Conservation (phyloP, 2,329 filamentous ascomycete genomes). For the Nigrospora osmanthi region DNA sequence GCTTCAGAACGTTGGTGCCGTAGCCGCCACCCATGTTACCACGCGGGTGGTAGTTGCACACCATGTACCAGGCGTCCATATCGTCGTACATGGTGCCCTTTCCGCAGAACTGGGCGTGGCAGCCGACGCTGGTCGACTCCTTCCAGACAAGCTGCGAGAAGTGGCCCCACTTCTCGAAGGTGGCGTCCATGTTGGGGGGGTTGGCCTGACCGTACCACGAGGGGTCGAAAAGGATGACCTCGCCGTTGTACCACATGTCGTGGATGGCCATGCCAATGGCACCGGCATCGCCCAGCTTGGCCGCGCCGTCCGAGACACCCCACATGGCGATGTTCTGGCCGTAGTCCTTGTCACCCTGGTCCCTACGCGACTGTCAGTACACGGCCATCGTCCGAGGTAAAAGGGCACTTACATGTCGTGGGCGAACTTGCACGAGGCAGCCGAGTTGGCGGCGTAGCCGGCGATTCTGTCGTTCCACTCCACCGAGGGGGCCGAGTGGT, state of each 20-base stretch:
- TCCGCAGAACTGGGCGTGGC: constrained; percentile 47
- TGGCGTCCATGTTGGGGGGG: constrained; percentile 46
- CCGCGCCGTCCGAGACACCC: constrained; percentile 27
- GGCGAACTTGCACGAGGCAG: constrained; percentile 59
- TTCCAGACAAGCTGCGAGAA: constrained; percentile 72
- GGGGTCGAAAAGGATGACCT: constrained; percentile 49
- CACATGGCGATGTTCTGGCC: constrained; percentile 87
- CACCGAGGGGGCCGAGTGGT: constrained; percentile 64
- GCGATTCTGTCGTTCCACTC: constrained; percentile 60
- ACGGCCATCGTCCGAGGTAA: not conserved
- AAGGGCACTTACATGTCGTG: constrained; percentile 77
- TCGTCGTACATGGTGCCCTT: constrained; percentile 35
- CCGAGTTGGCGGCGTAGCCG: constrained; percentile 54
- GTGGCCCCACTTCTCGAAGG: constrained; percentile 65
- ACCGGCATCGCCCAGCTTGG: constrained; percentile 38
- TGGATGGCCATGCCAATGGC: constrained; percentile 63
- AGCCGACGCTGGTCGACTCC: constrained; percentile 53
- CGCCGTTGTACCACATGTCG: constrained; percentile 84
- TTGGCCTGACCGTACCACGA: constrained; percentile 47
- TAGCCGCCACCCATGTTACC: constrained; percentile 50
- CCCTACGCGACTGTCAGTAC: constrained; percentile 31
- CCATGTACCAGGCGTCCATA: constrained; percentile 63
- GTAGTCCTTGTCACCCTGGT: constrained; percentile 56
- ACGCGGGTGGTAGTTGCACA: constrained; percentile 77
- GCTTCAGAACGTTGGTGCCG: constrained; percentile 37